Base-by-base conservation (phyloP, 345 rosid genomes). In the Conringia planisiliqua region DNA sequence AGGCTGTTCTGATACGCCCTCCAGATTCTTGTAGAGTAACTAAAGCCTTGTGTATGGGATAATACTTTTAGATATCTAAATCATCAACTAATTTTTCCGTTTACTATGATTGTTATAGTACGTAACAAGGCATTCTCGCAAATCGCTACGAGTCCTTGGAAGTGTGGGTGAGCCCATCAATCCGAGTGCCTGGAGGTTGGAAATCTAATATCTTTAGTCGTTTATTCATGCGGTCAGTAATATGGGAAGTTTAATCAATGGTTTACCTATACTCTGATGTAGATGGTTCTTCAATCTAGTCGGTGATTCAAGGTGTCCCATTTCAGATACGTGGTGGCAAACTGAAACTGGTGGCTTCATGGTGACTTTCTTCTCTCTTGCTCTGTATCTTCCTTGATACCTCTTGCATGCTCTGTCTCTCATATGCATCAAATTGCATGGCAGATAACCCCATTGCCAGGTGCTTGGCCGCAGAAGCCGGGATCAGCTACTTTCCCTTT, bases 281-380 rank as follows among this genome's bases (percentile, higher is more conserved):
- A 92, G 99, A 86, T 95, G 99, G 99, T 89, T 86, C 81, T 95
- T 73, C 83, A 95, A 95, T 84, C 80, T 89, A 67, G 93, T 92
- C 39, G 98, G 98, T 79, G 92, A 87, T 61, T 85, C 96, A 14
- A 89, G 85, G 73, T 92, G 99, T 72, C 99, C 99, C 44, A 95
- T 95, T 72, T 90, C 97, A 29, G 99, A 95, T 77, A 95, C 99
- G 20, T 95, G 99, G 99, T 95, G 99, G 99, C 98, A 95, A 83
- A 95, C 99, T 68, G 99, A 95, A 88, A 92, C 97, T 62, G 99
- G 99, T 20, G 99, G 99, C 72, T 90, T 92, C 83, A 84, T 95
- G 98, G 99, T 90, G 83, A 38, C 22, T 42, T 30, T 70, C 72
- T 26, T 66, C n/a, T 56, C 52, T 48, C 27, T 27, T 13, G 18